phyloP scores from a whole-genome alignment of 139 green algal genomes.

The Picochlorum costavermella region DNA sequence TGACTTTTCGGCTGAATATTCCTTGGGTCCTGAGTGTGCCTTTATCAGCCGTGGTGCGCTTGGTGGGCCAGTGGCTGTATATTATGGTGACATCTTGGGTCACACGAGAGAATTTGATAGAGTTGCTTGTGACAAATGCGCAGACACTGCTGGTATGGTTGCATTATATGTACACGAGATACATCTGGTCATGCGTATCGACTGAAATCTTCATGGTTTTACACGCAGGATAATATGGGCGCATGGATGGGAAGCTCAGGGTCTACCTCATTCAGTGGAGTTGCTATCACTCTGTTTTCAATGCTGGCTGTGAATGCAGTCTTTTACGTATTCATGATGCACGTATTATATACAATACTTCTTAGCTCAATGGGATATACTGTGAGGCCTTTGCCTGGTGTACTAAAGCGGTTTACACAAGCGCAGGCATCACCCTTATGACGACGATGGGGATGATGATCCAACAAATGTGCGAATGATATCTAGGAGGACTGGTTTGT shows the following conservation, averaged over 20 bases:
- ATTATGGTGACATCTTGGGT: constrained; percentile 48
- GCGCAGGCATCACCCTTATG: too few species aligned
- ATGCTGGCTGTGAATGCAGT: constrained; percentile 59
- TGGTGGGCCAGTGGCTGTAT: constrained; percentile 52
- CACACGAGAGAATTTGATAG: constrained; percentile 73
- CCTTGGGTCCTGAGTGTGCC: constrained; percentile 36
- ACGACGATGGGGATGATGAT: too few species aligned
- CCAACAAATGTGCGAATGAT: neutral
- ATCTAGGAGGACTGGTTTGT: constrained; percentile 14
- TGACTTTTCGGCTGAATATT: constrained; percentile 22
- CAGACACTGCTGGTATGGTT: constrained; percentile 57
- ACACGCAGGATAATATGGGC: constrained; percentile 52
- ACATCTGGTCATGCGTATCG: neutral
- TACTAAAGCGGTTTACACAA: neutral
- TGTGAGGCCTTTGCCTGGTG: neutral
- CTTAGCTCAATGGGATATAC: constrained; percentile 34
- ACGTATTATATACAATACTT: constrained; percentile 62
- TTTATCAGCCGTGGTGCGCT: constrained; percentile 32
- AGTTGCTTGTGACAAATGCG: constrained; percentile 57
- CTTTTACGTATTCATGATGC: constrained; percentile 58
- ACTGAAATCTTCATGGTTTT: neutral
- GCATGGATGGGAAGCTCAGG: constrained; percentile 41
- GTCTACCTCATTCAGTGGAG: constrained; percentile 34
- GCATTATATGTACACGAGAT: neutral
- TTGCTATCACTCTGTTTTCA: constrained; percentile 43